Base-by-base conservation (phyloP, 106 monocot species). In the Chionographis japonica region DNA sequence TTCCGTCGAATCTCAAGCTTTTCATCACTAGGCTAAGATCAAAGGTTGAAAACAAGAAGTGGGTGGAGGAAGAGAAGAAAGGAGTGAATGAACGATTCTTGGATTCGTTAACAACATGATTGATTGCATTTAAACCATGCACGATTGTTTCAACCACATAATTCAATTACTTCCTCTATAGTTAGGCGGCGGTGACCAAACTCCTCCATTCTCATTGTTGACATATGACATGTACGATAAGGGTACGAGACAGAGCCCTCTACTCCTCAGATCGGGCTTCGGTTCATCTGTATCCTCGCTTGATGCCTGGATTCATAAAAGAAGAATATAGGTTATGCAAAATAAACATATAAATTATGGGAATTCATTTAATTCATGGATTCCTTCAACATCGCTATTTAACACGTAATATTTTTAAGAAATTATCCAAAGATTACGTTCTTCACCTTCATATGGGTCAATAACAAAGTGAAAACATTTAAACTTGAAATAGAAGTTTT, bases 221-320 rank as follows among this genome's bases (percentile, higher is more conserved):
- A 94, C 74, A 59, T 90, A 85, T 2, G 93, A 87, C 15, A 83
- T 94, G 87, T 84, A 90, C 37, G 93, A 86, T 59, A 94, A 74
- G 2, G 93, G 93, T 63, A 94, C 93, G 54, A 94, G 77, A 55
- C 93, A 94, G 59, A 94, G 89, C 7, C 93, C 93, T 84, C 93
- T 77, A 43, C 86, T 94, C 52, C 84, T 84, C 57, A 94, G 75
- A 50, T 90, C 89, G 36, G 56, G 56, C 72, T 73, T 82, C 11
- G 72, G 10, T 40, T 86, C 86, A 18, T 76, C 75, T 36, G 54
- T 65, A 61, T 84, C 81, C 17, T 65, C 73, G 19, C 68, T 65
- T 68, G 79, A 61, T 38, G 8, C 61, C 70, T 78, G 36, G 8
- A 12, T 3, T 27, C 55, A 38, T 37, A 2, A 56, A n/a, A 62